Evolutionary conservation across 495 filamentous ascomycete species (phyloP).

Genomic region (Parmelia sp.): DNA sequence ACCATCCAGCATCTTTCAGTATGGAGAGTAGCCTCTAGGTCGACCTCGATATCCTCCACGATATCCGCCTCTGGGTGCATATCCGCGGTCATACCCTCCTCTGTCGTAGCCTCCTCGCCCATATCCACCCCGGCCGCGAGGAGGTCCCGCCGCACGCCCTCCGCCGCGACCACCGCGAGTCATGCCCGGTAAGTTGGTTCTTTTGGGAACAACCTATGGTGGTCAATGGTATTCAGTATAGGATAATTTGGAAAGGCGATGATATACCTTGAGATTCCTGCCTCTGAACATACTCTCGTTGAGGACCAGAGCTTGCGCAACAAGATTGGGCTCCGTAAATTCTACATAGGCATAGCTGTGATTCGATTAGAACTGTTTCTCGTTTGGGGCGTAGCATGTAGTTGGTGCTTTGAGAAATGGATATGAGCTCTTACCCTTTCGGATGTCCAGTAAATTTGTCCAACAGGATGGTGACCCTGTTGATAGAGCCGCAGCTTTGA

Average conservation of each 20-base stretch:
- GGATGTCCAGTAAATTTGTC: conserved; percentile 98
- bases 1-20: conserved; percentile 42
- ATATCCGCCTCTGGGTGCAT: conserved; percentile 61
- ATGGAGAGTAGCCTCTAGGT: conserved; percentile 73
- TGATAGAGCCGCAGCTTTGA: conserved; percentile 95
- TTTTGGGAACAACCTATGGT: conserved; percentile 81
- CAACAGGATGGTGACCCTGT: conserved; percentile 93
- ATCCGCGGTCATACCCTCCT: conserved; percentile 50
- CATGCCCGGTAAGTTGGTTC: conserved; percentile 96
- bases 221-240: neutral
- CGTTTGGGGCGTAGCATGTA: neutral
- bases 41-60: conserved; percentile 74
- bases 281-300: conserved; percentile 97
- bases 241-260: neutral
- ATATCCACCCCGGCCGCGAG: conserved; percentile 38
- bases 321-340: conserved; percentile 89
- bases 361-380: conserved; percentile 10
- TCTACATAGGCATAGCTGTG: conserved; percentile 96
- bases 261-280: conserved; percentile 81
- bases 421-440: conserved; percentile 70
- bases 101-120: conserved; percentile 56
- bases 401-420: conserved; percentile 23
- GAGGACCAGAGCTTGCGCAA: conserved; percentile 86
- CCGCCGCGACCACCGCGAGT: conserved; percentile 69
- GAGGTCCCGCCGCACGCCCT: conserved; percentile 36